Conservation (phyloP, 2,329 filamentous ascomycete genomes). For the Hypomyces rosellus region DNA sequence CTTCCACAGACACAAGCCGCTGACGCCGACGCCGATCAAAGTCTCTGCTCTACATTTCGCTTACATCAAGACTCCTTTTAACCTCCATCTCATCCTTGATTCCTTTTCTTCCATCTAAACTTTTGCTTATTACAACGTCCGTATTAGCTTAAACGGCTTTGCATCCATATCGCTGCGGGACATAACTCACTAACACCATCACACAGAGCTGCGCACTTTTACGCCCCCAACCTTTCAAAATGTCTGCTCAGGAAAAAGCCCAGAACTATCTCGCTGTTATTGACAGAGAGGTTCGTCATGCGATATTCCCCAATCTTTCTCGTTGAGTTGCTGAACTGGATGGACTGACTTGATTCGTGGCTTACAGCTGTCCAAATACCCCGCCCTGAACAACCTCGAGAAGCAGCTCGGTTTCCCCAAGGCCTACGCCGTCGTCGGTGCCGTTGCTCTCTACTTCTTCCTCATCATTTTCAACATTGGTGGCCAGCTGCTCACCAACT, state of each 20-base stretch:
- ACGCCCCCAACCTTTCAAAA: conserved; percentile 22
- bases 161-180: too few species aligned
- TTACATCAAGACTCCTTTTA: conserved; percentile 1
- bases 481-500: conserved; percentile 80
- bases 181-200: too few species aligned
- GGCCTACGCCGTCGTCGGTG: conserved; percentile 73
- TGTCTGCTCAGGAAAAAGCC: conserved; percentile 66
- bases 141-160: too few species aligned
- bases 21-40: conserved; percentile 23
- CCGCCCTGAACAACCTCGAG: conserved; percentile 76
- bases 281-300: conserved; percentile 69
- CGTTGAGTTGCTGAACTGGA: neutral
- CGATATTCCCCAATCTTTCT: neutral
- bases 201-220: too few species aligned
- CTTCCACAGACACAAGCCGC: conserved; percentile 23
- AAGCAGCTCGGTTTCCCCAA: conserved; percentile 78
- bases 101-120: conserved; percentile 18
- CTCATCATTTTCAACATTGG: conserved; percentile 90
- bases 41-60: conserved; percentile 17
- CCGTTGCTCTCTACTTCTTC: conserved; percentile 78
- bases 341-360: conserved; percentile 19
- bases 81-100: conserved; percentile 9
- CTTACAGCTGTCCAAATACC: conserved; percentile 75
- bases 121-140: neutral
- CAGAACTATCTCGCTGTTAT: conserved; percentile 72